Evolutionary conservation across 306 rosid species (phyloP).

Genomic region (Gillenia trifoliata): DNA sequence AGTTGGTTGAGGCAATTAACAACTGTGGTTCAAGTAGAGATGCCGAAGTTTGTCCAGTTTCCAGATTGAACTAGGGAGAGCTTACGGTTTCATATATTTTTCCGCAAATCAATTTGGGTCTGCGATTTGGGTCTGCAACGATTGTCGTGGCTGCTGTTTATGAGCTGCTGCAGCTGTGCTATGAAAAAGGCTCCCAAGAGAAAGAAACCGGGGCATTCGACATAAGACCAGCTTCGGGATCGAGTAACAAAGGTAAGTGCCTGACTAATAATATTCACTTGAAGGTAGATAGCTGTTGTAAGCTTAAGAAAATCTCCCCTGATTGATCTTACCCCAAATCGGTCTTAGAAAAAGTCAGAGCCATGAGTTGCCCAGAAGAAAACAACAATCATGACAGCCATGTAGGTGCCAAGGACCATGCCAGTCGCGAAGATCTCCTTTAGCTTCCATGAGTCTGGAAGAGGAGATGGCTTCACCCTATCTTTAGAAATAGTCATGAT

Average conservation of each 20-base stretch:
- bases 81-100: too few relatives aligned
- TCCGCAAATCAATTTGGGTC: too few relatives aligned
- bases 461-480: constrained; percentile 84
- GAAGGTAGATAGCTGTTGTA: constrained; percentile 88
- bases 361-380: constrained; percentile 67
- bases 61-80: constrained; percentile 5
- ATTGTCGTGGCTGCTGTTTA: too few relatives aligned
- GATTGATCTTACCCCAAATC: constrained; percentile 63
- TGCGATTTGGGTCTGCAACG: too few relatives aligned
- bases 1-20: neutral
- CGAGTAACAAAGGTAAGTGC: constrained; percentile 87
- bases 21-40: neutral
- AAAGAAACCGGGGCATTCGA: constrained; percentile 75
- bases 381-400: constrained; percentile 79
- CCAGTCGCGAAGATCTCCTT: constrained; percentile 84
- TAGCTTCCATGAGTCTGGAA: constrained; percentile 90
- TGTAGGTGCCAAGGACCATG: constrained; percentile 65
- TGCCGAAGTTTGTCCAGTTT: constrained; percentile 17
- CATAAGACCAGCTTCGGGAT: constrained; percentile 71
- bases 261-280: constrained; percentile 82
- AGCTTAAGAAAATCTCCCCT: constrained; percentile 36
- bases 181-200: constrained; percentile 50
- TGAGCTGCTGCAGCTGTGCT: too few relatives aligned
- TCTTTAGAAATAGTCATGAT: constrained; percentile 95
- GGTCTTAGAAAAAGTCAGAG: constrained; percentile 72